Conservation (phyloP, 306 rosid species). For the Prunus padus region DNA sequence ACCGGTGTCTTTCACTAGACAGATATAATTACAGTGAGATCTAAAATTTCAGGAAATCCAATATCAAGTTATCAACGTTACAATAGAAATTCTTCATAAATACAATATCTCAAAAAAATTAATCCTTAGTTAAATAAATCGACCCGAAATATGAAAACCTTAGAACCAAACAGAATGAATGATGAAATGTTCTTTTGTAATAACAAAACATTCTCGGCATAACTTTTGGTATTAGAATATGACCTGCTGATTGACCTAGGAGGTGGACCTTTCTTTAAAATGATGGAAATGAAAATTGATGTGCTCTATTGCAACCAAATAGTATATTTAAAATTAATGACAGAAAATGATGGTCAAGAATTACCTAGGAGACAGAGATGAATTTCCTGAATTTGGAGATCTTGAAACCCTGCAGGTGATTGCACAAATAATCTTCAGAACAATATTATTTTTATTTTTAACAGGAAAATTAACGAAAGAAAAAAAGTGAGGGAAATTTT, state of each 20-base stretch:
- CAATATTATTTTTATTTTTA: background rate
- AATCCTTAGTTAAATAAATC: too few species aligned
- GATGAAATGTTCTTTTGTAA: background rate
- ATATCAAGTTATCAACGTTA: slow-evolving; percentile 14
- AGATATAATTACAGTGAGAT: slow-evolving; percentile 13
- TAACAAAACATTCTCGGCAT: slow-evolving; percentile 46
- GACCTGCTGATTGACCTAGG: slow-evolving; percentile 60
- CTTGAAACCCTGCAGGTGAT: slow-evolving; percentile 43
- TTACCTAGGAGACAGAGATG: slow-evolving; percentile 52
- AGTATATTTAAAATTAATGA: background rate
- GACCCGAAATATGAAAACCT: background rate
- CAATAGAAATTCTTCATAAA: background rate
- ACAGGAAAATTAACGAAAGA: background rate
- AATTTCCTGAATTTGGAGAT: slow-evolving; percentile 51
- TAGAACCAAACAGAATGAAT: slow-evolving; percentile 6
- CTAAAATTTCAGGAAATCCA: slow-evolving; percentile 5
- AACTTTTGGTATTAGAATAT: slow-evolving; percentile 53
- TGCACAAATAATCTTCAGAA: background rate
- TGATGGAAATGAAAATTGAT: background rate
- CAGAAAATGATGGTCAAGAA: slow-evolving; percentile 9
- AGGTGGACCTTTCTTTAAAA: slow-evolving; percentile 47
- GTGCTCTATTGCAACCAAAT: background rate
- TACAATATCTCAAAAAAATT: background rate
- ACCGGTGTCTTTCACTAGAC: slow-evolving; percentile 43
- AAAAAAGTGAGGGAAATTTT: background rate